These are phyloP conservation scores for Neopestalotiopsis rosae DNA, from an alignment of 2,329 filamentous ascomycete genomes.

Conservation along the genomic window DNA sequence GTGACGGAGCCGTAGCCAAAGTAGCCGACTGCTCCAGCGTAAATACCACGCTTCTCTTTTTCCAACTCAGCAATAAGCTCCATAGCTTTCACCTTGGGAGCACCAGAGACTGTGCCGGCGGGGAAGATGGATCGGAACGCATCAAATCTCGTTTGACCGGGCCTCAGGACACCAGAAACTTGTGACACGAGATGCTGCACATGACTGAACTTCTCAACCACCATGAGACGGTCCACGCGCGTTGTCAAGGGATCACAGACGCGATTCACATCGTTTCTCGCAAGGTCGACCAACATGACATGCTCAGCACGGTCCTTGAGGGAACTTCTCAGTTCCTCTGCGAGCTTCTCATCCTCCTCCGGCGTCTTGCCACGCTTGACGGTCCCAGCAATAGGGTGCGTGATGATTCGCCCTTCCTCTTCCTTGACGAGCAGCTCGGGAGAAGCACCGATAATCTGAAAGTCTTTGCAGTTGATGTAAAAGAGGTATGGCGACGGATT, in stretches of 20 bases:
- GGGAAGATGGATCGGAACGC: slow-evolving; percentile 97
- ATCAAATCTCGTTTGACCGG: slow-evolving; percentile 88
- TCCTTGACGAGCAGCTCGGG: slow-evolving; percentile 94
- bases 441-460: slow-evolving; percentile 94
- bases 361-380: slow-evolving; percentile 83
- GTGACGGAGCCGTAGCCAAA: slow-evolving; percentile 85
- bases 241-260: slow-evolving; percentile 91
- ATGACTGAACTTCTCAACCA: slow-evolving; percentile 92
- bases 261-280: slow-evolving; percentile 94
- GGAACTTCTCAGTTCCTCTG: slow-evolving; percentile 75
- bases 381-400: slow-evolving; percentile 95
- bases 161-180: slow-evolving; percentile 86
- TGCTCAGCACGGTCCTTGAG: slow-evolving; percentile 94
- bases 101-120: slow-evolving; percentile 92
- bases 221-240: slow-evolving; percentile 92
- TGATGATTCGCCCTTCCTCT: slow-evolving; percentile 86
- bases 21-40: slow-evolving; percentile 95
- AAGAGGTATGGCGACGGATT: slow-evolving; percentile 98
- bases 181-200: slow-evolving; percentile 97
- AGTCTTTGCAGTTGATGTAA: slow-evolving; percentile 89
- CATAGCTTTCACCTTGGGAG: slow-evolving; percentile 96
- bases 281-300: slow-evolving; percentile 97
- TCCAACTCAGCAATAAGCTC: slow-evolving; percentile 95
- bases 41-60: slow-evolving; percentile 90
- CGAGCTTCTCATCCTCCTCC: slow-evolving; percentile 82